A percentile compares a stretch with the other conserved stretches of the same genome.
These are phyloP conservation scores for Cladochytrium replicatum DNA, from an alignment of 192 early-diverging fungal species.

Conservation along the genomic window DNA sequence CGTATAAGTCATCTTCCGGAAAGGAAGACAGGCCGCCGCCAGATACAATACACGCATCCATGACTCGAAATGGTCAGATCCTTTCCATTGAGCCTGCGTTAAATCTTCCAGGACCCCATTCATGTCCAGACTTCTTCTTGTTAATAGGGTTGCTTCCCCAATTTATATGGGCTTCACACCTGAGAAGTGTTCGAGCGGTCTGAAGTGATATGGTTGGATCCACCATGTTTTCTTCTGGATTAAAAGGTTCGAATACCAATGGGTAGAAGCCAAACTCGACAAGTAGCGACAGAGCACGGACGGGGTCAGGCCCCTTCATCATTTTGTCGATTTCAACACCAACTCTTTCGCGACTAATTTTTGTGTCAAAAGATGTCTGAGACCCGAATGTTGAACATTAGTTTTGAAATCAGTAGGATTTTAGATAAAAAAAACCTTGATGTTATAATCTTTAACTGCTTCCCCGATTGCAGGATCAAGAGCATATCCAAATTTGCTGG, in stretches of 20 bases:
- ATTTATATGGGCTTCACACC: no score
- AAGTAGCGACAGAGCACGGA: conserved; percentile 38
- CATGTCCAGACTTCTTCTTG: no score
- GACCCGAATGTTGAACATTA: conserved; percentile 1
- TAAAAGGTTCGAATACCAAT: conserved; percentile 26
- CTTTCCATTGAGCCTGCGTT: no score
- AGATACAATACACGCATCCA: no score
- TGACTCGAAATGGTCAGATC: no score
- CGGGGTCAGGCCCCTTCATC: conserved; percentile 54
- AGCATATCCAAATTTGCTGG: conserved; percentile 73
- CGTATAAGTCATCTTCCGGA: no score
- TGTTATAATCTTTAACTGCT: conserved; percentile 43
- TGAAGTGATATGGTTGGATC: no score
- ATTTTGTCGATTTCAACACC: conserved; percentile 92
- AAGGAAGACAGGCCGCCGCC: no score
- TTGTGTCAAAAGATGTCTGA: conserved; percentile 53
- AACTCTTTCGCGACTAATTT: conserved; percentile 87
- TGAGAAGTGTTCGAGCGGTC: not conserved
- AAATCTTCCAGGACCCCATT: no score
- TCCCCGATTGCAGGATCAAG: conserved; percentile 58
- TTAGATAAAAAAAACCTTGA: conserved; percentile 29
- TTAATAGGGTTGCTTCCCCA: no score
- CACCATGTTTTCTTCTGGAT: no score
- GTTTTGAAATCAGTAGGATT: not conserved
- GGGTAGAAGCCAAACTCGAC: conserved; percentile 32